Evolutionary conservation across 352 stramenopile genomes (phyloP), one percentile per base, ranked within the genome.

Genomic region (Phytophthora cryptogea): DNA sequence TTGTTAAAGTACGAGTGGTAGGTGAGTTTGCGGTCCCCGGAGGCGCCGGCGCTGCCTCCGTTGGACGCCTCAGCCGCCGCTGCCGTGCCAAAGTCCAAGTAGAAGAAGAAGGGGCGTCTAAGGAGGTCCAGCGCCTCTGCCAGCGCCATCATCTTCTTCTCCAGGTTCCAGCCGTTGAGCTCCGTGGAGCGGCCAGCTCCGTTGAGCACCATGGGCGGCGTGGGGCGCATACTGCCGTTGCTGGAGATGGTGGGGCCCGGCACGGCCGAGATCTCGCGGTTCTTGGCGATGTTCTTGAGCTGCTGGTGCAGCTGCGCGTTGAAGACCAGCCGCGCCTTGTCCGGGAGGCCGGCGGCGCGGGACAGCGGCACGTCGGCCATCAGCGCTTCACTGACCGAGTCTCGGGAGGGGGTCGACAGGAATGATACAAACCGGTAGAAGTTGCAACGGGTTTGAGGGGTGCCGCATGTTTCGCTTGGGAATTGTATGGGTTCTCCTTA

Each of bases 81-180:
- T 27, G 55, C 49, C 5, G 65, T 74, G 49, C 72, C 80, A 41
- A 83, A 90, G 57, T 92, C 86, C 40, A 76, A 57, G 52, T 93
- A 94, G 45, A 90, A 83, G 60, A 94, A 94, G 66, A 74, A 87
- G 1, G 86, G 80, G 1, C 70, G 68, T 9, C 88, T 77, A 17
- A 94, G 64, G 47, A 90, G 68, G 17, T 79, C 69, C 20, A 84
- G 78, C 26, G 82, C 42, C 37, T 94, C 86, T 4, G 67, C 66
- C 6, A 94, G 65, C 35, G 78, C 50, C 45, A 80, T 47, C 64
- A 92, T 82, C 59, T 94, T 92, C 62, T 88, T 88, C 64, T 94
- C 86, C 28, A 92, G 64, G 37, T 85, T 86, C 86, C 86, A 94
- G 5, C 80, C 84, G 36, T 83, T 83, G 9, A 87, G 42, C 26